Evolutionary conservation across 2,329 filamentous ascomycete species (phyloP), one percentile per base, ranked within the genome.

Genomic region (Pestalotiopsis sp.): DNA sequence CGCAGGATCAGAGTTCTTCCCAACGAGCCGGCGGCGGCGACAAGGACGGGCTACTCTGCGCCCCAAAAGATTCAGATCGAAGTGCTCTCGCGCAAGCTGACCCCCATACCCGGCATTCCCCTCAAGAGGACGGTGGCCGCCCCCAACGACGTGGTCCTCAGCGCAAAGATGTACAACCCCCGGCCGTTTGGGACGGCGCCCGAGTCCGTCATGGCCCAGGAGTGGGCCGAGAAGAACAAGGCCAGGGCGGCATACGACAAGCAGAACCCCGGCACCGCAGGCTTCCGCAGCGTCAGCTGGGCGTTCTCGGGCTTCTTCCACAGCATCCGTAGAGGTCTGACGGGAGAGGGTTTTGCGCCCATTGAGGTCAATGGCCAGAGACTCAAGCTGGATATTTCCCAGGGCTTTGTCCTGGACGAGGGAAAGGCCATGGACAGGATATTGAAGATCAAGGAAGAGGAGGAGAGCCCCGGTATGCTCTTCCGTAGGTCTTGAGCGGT

Each of bases 381-480:
- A 66, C 89, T 87, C 75, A 90, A 89, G 80, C 76, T 91, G 25
- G 89, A 91, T 72, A 81, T 90, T 17, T 82, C 81, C 2, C 83
- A 83, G 52, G 88, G 87, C 1, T 90, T 87, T 80, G 86, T 86
- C 25, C 81, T 90, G 63, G 89, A 91, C 56, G 82, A 85, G 4
- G 90, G 90, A 58, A 83, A 81, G 67, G 87, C 87, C 3, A 75
- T 91, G 66, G 89, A 91, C 78, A 83, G 85, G 71, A 74, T 91
- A 52, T 82, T 87, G 39, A 75, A 72, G 68, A 75, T 83, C 31
- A 75, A 79, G 73, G 68, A 74, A 68, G 75, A 77, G 65, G 69
- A 27, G 4, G 38, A 73, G 62, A 41, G 31, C 0, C 17, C 65
- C 14, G 27, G 52, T 45, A 23, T 67, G 65, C 45, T 67, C n/a